Percentiles rank a stretch among this genome's conserved stretches.
phyloP scores from a whole-genome alignment of 768 basidiomycete genomes.

The Xerocomellus chrysenteron region DNA sequence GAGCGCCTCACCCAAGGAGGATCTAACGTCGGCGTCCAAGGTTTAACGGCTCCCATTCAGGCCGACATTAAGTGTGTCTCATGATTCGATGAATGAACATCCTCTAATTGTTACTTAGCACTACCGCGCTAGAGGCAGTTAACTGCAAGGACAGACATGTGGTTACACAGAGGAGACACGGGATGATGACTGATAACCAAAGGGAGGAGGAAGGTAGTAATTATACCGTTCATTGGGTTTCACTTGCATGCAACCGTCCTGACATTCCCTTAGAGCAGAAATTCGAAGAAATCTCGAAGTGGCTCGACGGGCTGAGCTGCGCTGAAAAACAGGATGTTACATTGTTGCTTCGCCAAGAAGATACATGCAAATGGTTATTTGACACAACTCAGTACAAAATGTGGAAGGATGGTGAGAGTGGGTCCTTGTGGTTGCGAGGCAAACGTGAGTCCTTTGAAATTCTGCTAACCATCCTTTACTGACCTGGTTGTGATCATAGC shows the following conservation, averaged over 20 bases:
- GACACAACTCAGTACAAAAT: neutral
- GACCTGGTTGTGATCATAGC: neutral
- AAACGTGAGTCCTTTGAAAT: neutral
- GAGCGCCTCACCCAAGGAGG: neutral
- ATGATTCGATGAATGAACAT: no score
- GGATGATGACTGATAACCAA: no score
- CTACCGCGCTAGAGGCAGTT: no score
- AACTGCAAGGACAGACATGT: no score
- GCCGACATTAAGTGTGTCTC: no score
- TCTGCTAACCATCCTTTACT: neutral
- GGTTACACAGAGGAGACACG: no score
- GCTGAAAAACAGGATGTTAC: slow-evolving; percentile 4
- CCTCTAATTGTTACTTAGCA: no score
- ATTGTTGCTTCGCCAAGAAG: neutral
- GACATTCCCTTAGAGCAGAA: neutral
- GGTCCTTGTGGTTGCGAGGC: slow-evolving; percentile 3
- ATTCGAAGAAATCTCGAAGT: neutral
- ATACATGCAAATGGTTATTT: slow-evolving; percentile 5
- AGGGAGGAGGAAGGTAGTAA: neutral
- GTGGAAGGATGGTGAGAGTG: neutral
- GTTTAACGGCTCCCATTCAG: no score
- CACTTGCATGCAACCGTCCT: neutral
- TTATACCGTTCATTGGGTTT: no score
- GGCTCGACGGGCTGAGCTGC: slow-evolving; percentile 1
- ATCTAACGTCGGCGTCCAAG: no score